Conservation (phyloP, 2,329 filamentous ascomycete species). For the Venturia nashicola region DNA sequence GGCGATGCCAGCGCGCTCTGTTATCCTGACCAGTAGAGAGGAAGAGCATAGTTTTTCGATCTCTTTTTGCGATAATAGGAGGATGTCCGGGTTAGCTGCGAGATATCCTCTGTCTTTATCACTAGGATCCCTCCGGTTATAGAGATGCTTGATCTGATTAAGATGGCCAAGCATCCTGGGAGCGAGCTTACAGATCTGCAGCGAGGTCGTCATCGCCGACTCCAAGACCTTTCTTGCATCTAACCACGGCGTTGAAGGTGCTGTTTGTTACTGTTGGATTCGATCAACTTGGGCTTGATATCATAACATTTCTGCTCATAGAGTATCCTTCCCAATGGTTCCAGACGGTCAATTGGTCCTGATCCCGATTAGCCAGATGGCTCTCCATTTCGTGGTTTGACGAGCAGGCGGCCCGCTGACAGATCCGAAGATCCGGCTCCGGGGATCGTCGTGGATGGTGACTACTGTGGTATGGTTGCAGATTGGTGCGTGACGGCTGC, state of each 20-base stretch:
- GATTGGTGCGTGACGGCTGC: neutral
- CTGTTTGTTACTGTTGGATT: no score
- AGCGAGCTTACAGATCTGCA: neutral
- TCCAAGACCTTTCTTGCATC: neutral
- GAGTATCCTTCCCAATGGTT: no score
- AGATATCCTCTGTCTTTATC: no score
- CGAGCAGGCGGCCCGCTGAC: neutral
- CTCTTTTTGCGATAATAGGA: neutral
- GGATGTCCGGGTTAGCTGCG: neutral
- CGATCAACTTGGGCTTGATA: no score
- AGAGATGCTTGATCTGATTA: neutral
- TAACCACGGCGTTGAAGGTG: no score
- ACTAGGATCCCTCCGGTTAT: neutral
- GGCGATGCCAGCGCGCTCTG: neutral
- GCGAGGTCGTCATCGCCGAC: neutral
- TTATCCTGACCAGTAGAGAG: neutral
- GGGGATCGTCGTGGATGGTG: neutral
- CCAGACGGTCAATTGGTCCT: no score
- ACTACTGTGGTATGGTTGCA: neutral
- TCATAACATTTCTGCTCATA: no score
- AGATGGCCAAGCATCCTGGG: neutral
- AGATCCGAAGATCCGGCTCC: neutral
- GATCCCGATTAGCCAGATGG: no score
- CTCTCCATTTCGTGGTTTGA: neutral
- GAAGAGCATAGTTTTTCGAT: neutral